Conservation (phyloP, 768 basidiomycete species). For the Albatrellus ellisii region DNA sequence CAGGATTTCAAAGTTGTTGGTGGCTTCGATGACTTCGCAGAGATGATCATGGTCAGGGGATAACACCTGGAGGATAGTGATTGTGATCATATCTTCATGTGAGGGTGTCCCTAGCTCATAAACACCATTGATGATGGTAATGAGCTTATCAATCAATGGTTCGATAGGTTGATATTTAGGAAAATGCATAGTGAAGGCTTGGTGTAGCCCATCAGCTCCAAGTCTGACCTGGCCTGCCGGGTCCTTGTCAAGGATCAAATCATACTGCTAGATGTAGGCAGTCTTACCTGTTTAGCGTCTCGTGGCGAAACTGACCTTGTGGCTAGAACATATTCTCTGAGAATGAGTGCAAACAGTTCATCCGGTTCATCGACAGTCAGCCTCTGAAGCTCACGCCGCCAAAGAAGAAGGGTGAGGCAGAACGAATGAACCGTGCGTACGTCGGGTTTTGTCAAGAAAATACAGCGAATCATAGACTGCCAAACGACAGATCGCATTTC, state of each 20-base stretch:
- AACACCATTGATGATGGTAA: too few species aligned
- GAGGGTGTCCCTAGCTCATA: too few species aligned
- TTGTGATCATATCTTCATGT: too few species aligned
- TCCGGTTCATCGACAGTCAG: conserved; percentile 44
- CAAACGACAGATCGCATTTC: conserved; percentile 44
- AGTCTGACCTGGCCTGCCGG: neutral
- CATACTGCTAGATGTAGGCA: conserved; percentile 41
- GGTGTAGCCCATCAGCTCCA: neutral
- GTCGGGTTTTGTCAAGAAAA: neutral
- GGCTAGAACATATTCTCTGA: conserved; percentile 40
- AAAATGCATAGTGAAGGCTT: too few species aligned
- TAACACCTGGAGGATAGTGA: too few species aligned
- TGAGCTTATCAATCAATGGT: too few species aligned
- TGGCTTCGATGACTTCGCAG: too few species aligned
- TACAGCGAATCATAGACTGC: neutral
- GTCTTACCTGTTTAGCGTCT: neutral
- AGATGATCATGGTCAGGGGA: too few species aligned
- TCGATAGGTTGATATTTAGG: too few species aligned
- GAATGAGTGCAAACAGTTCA: conserved; percentile 47
- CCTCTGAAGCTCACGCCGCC: conserved; percentile 56
- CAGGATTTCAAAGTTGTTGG: too few species aligned
- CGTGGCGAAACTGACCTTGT: neutral
- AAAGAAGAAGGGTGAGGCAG: conserved; percentile 62
- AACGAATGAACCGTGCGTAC: conserved; percentile 50
- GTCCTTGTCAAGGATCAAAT: conserved; percentile 53